These are phyloP conservation scores for Aspergillus sp. DNA, from an alignment of 2,329 filamentous ascomycete species.

Conservation along the genomic window DNA sequence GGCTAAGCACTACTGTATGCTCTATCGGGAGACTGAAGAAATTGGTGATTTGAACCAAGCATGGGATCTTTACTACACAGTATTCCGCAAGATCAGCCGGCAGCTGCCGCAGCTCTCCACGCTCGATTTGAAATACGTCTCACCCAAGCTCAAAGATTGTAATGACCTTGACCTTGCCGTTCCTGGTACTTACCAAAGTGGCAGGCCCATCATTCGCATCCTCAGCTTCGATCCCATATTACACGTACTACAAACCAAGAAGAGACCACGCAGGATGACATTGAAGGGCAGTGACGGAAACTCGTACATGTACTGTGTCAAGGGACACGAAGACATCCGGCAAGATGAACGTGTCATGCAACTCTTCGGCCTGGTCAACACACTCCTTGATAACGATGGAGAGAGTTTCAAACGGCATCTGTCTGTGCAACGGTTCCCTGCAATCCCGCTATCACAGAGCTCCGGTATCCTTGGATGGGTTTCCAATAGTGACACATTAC, in stretches of 20 bases:
- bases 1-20: conserved; percentile 91
- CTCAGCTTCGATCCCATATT: conserved; percentile 87
- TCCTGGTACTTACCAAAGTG: conserved; percentile 89
- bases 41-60: conserved; percentile 95
- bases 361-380: conserved; percentile 96
- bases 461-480: conserved; percentile 96
- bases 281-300: conserved; percentile 86
- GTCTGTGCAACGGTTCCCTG: conserved; percentile 92
- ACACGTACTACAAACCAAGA: conserved; percentile 93
- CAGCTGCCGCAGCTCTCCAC: conserved; percentile 91
- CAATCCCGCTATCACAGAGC: conserved; percentile 95
- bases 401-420: conserved; percentile 97
- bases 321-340: conserved; percentile 98
- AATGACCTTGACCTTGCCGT: conserved; percentile 87
- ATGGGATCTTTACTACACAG: conserved; percentile 98
- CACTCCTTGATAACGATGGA: conserved; percentile 85
- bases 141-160: conserved; percentile 83
- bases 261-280: conserved; percentile 86
- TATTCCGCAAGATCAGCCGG: conserved; percentile 91
- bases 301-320: conserved; percentile 85
- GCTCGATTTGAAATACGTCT: conserved; percentile 94
- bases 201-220: conserved; percentile 78
- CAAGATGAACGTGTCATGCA: conserved; percentile 99
- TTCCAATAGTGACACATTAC: conserved; percentile 93
- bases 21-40: conserved; percentile 85